A percentile compares a stretch with the other conserved stretches of the same genome.
These are phyloP conservation scores for Thermothelomyces thermophilus DNA, from an alignment of 2,329 filamentous ascomycete genomes.

Conservation along the genomic window DNA sequence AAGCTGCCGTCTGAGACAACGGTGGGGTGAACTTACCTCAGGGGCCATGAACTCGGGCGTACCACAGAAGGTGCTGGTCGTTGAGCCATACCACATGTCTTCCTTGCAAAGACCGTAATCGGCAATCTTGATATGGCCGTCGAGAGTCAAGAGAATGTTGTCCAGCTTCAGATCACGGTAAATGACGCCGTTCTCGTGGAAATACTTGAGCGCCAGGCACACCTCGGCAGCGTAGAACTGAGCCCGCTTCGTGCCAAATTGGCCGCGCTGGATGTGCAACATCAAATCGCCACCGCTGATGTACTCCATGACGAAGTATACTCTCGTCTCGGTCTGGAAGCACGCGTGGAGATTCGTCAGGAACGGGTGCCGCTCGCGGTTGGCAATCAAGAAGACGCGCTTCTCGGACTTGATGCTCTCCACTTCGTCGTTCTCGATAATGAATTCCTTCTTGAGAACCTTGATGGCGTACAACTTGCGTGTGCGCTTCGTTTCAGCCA, in stretches of 20 bases:
- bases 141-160: constrained; percentile 86
- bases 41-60: constrained; percentile 99
- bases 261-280: constrained; percentile 95
- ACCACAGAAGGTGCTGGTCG: constrained; percentile 95
- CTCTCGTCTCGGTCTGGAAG: constrained; percentile 96
- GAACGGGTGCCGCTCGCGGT: constrained; percentile 95
- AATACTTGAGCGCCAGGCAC: constrained; percentile 94
- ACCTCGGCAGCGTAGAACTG: constrained; percentile 99
- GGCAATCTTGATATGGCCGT: constrained; percentile 97
- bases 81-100: constrained; percentile 98
- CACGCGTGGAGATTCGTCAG: constrained; percentile 91
- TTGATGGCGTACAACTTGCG: constrained; percentile 97
- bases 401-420: constrained; percentile 98
- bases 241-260: constrained; percentile 91
- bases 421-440: constrained; percentile 98
- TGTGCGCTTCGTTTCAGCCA: constrained; percentile 90
- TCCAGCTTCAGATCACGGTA: constrained; percentile 94
- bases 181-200: constrained; percentile 98
- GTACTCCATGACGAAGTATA: constrained; percentile 99
- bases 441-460: constrained; percentile 99
- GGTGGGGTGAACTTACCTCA: constrained; percentile 60
- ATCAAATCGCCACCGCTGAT: constrained; percentile 97
- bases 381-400: constrained; percentile 92
- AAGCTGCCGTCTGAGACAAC: neutral
- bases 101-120: constrained; percentile 99